Evolutionary conservation across 2,329 filamentous ascomycete genomes (phyloP), one percentile per base, ranked within the genome.

Genomic region (Stemphylium vesicarium): DNA sequence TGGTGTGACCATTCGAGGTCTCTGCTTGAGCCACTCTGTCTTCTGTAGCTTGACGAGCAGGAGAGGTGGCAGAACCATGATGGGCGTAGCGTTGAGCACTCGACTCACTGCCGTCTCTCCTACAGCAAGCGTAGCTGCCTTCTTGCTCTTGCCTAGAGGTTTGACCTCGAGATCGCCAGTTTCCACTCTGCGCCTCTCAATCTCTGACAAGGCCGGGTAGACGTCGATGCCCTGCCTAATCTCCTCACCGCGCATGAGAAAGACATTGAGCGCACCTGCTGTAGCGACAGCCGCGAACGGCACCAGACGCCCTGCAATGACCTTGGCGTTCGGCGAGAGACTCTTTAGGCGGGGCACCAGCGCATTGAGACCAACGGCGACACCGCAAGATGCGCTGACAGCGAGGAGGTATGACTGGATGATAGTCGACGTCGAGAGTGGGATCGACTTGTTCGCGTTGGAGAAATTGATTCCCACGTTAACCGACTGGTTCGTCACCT

Each of bases 381-480:
- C 95, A 60, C 90, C 90, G 80, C 95, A 99, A 12, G 92, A 96
- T 29, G 95, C 94, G 51, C 90, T 88, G 16, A 99, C 95, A 49
- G 95, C 95, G 57, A 96, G 84, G 73, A 90, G 85, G 81, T 98
- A 99, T 46, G 92, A 97, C 77, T 96, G 88, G 59, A 88, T 85
- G 59, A 99, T 88, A 64, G 91, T 90, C 18, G 86, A 85, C 55
- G 86, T 89, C 16, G 90, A 90, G 60, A 98, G 84, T 1, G 94
- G 92, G 3, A 92, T 93, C 35, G 92, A 96, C 78, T 99, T 99
- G 84, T 99, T 99, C 60, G 94, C 92, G 76, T 99, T 99, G 72
- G 94, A 91, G 75, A 87, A 92, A 84, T 99, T 99, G 83, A 99
- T 94, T 64, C 92, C 94, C 24, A 99, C 95, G 75, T 99, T 99